phyloP scores from a whole-genome alignment of 2,329 filamentous ascomycete genomes.

The Cercospora janseana region DNA sequence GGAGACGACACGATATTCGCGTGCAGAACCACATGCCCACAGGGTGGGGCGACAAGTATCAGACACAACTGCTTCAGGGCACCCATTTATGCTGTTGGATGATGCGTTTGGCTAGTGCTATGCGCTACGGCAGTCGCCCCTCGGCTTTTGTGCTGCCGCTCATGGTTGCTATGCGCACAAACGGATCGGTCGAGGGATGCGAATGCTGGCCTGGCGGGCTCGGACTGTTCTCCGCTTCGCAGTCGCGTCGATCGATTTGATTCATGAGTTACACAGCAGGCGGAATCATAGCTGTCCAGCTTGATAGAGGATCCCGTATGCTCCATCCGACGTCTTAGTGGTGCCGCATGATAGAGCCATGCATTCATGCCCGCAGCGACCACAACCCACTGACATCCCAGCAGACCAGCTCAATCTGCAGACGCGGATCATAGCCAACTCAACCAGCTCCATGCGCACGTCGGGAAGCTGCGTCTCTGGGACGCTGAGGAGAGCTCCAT shows the following conservation, averaged over 20 bases:
- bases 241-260: not conserved
- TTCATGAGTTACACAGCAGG: not conserved
- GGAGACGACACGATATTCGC: too few relatives aligned
- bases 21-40: not conserved
- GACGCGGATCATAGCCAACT: not conserved
- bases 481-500: not conserved
- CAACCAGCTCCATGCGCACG: not conserved
- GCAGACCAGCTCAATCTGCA: not conserved
- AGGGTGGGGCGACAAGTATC: not conserved
- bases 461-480: not conserved
- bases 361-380: conserved; percentile 1
- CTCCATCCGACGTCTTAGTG: not conserved
- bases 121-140: not conserved
- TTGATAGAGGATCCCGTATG: not conserved
- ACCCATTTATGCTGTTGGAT: not conserved
- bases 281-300: not conserved
- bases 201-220: not conserved
- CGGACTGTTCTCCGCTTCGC: not conserved
- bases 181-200: not conserved
- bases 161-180: not conserved
- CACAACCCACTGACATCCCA: not conserved
- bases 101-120: conserved; percentile 1
- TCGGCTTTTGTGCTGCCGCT: not conserved
- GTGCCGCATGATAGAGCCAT: not conserved
- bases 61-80: not conserved